Evolutionary conservation across 2,329 filamentous ascomycete species (phyloP).

Genomic region (Dothistroma pini): DNA sequence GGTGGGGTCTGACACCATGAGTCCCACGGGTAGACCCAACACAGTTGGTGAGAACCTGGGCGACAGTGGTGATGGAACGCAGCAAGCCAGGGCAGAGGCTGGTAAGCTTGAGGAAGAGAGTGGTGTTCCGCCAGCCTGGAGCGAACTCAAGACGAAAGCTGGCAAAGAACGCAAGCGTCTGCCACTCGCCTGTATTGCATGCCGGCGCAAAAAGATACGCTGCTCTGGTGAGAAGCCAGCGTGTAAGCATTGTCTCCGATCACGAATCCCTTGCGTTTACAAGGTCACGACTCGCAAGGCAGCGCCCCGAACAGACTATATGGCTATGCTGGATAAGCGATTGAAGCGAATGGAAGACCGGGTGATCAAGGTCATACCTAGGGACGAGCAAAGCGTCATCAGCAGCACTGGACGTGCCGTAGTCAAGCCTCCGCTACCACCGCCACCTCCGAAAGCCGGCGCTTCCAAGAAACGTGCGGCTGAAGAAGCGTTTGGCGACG

Average conservation of each 20-base stretch:
- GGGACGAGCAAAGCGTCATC: conserved; percentile 69
- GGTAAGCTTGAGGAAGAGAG: conserved; percentile 14
- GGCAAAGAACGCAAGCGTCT: conserved; percentile 93
- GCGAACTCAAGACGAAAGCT: conserved; percentile 59
- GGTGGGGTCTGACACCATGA: conserved; percentile 30
- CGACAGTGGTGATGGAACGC: conserved; percentile 14
- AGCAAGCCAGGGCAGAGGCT: conserved; percentile 9
- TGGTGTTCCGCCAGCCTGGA: conserved; percentile 43
- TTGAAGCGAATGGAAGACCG: conserved; percentile 97
- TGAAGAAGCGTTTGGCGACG: conserved; percentile 81
- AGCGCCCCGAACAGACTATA: conserved; percentile 92
- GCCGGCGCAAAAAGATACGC: conserved; percentile 93
- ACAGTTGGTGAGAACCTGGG: conserved; percentile 8
- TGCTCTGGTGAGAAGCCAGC: conserved; percentile 97
- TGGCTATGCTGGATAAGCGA: conserved; percentile 97
- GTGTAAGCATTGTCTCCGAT: conserved; percentile 92
- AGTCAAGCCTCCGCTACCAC: conserved; percentile 73
- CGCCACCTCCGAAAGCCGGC: conserved; percentile 52
- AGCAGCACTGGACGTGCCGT: conserved; percentile 70
- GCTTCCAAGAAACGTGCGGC: conserved; percentile 71
- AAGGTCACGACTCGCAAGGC: conserved; percentile 94
- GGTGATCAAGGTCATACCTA: conserved; percentile 92
- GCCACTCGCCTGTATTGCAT: conserved; percentile 91
- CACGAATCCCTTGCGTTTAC: conserved; percentile 93
- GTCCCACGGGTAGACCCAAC: conserved; percentile 20